A percentile compares a stretch with the other conserved stretches of the same genome.
Evolutionary conservation across 2,329 filamentous ascomycete species (phyloP).

Genomic region (Colletotrichum lini): DNA sequence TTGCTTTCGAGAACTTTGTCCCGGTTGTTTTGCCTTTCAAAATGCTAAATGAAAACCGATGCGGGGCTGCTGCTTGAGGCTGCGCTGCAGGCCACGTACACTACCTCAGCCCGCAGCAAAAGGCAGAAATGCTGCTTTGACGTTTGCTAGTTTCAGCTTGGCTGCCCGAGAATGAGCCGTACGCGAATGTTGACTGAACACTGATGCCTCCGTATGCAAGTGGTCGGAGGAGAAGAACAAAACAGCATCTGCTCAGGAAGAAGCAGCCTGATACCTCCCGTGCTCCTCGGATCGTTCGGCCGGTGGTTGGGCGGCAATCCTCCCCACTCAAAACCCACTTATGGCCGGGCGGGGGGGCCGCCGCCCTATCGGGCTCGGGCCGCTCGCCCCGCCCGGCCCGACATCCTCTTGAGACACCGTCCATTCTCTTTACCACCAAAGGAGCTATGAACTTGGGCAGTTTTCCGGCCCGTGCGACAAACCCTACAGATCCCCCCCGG

Average conservation of each 20-base stretch:
- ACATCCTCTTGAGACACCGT: conserved; percentile 39
- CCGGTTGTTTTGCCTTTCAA: not conserved
- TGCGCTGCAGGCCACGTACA: not conserved
- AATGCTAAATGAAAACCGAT: not conserved
- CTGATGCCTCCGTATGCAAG: not conserved
- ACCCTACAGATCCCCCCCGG: not conserved
- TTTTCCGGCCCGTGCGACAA: conserved; percentile 9
- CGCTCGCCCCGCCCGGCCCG: conserved; percentile 39
- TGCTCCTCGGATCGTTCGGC: conserved; percentile 5
- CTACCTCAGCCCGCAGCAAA: not conserved
- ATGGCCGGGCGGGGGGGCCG: conserved; percentile 21
- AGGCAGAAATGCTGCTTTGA: conserved; percentile 20
- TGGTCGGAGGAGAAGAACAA: not conserved
- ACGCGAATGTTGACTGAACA: not conserved
- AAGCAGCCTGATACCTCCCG: not conserved
- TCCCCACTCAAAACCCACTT: conserved; percentile 13
- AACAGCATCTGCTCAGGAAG: not conserved
- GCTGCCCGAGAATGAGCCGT: not conserved
- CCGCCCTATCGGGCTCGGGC: conserved; percentile 38
- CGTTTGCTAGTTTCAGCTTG: conserved; percentile 8
- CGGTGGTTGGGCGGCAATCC: conserved; percentile 29
- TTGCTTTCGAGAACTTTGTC: not conserved
- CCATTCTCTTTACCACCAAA: not conserved
- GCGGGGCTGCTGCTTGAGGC: not conserved
- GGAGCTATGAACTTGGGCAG: conserved; percentile 13